Percentiles rank a stretch among this genome's conserved stretches.
Evolutionary conservation across 179 eudicot species (phyloP).

Genomic region (Silene coronaria): DNA sequence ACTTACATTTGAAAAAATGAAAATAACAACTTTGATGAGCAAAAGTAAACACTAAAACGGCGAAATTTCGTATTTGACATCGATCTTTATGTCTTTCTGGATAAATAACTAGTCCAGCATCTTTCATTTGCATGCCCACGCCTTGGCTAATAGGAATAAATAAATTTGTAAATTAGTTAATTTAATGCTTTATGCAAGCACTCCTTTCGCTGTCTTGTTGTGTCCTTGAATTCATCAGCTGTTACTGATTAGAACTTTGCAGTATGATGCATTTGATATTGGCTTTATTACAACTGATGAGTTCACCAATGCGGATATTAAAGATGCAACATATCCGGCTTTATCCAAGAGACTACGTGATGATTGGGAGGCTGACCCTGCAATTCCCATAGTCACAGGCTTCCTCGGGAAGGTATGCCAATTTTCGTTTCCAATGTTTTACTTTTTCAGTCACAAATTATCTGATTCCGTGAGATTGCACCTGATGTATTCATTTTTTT

Average conservation of each 20-base stretch:
- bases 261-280: constrained; percentile 96
- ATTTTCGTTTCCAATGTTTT: background rate
- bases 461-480: background rate
- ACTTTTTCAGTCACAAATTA: background rate
- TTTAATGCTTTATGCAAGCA: background rate
- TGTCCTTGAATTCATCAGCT: constrained; percentile 16
- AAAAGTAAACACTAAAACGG: background rate
- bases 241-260: constrained; percentile 36
- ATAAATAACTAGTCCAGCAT: background rate
- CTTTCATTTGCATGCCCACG: background rate
- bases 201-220: background rate
- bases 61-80: background rate
- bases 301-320: constrained; percentile 90
- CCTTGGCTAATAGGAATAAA: background rate
- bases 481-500: background rate
- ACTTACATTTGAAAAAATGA: too few relatives aligned
- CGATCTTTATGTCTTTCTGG: background rate
- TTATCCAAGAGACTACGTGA: constrained; percentile 68
- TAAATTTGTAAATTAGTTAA: background rate
- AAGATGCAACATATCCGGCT: constrained; percentile 97
- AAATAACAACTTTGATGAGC: too few relatives aligned
- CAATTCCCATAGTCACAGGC: constrained; percentile 89
- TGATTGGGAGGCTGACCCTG: constrained; percentile 77
- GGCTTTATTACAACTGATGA: constrained; percentile 94
- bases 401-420: constrained; percentile 84